Evolutionary conservation across 208 protist species (phyloP).

Genomic region (Leishmania amazonensis): DNA sequence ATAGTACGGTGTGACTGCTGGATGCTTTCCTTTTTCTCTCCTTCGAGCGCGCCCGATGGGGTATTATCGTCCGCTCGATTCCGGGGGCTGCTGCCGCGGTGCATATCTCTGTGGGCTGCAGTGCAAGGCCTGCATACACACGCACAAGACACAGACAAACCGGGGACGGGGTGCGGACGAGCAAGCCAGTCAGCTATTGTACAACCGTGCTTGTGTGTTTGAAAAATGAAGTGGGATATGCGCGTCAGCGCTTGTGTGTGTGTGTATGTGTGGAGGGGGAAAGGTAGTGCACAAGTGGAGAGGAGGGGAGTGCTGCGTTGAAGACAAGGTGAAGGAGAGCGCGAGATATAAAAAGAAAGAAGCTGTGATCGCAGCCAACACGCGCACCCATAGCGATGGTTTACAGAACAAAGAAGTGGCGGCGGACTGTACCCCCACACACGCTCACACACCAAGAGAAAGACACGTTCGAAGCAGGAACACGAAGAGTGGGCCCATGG

Average conservation of each 20-base stretch:
- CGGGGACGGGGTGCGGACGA: not conserved
- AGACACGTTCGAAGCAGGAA: not conserved
- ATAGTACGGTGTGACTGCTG: not conserved
- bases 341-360: not conserved
- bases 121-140: not conserved
- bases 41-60: not conserved
- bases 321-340: not conserved
- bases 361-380: not conserved
- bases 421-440: not conserved
- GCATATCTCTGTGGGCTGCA: not conserved
- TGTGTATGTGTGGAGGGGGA: too few relatives aligned
- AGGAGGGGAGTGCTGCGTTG: not conserved
- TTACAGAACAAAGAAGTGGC: not conserved
- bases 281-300: not conserved
- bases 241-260: not conserved
- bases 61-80: not conserved
- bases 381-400: not conserved
- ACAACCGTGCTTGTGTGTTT: not conserved
- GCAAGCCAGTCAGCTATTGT: not conserved
- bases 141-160: not conserved
- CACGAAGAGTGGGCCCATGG: not conserved
- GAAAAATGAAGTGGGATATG: not conserved
- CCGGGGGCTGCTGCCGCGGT: not conserved
- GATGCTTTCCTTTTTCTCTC: not conserved
- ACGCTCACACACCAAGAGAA: not conserved